These are phyloP conservation scores for Fusarium oxysporum DNA, from an alignment of 2,329 filamentous ascomycete species.

Conservation along the genomic window DNA sequence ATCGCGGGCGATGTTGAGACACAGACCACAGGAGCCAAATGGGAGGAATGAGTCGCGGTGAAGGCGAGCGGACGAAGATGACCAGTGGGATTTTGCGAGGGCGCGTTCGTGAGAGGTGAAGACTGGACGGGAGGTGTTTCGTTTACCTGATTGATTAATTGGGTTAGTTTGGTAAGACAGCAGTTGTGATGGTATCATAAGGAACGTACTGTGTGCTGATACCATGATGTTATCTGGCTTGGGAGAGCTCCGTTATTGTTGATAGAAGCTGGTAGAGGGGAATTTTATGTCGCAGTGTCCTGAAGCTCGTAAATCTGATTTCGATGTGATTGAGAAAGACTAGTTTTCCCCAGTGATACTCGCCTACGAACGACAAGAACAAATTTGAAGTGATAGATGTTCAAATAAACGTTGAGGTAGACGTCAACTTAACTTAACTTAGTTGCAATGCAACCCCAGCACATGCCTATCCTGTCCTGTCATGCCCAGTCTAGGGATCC, in stretches of 20 bases:
- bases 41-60: constrained; percentile 91
- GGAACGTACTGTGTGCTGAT: constrained; percentile 58
- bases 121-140: constrained; percentile 91
- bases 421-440: not conserved
- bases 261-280: not conserved
- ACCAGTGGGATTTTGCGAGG: constrained; percentile 85
- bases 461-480: not conserved
- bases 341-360: not conserved
- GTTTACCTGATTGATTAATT: constrained; percentile 68
- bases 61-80: constrained; percentile 83
- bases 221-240: constrained; percentile 43
- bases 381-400: not conserved
- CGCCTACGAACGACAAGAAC: not conserved
- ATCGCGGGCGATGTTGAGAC: constrained; percentile 81
- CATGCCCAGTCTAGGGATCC: too few relatives aligned
- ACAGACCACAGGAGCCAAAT: constrained; percentile 89
- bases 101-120: constrained; percentile 93
- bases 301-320: not conserved
- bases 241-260: constrained; percentile 14
- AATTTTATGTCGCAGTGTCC: not conserved
- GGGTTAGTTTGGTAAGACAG: not conserved
- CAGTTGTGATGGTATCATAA: not conserved
- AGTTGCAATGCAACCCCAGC: not conserved
- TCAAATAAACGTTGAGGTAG: not conserved
- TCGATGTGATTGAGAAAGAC: not conserved